Evolutionary conservation across 2,329 filamentous ascomycete species (phyloP), one percentile per base, ranked within the genome.

Genomic region (Aspergillus awamori): DNA sequence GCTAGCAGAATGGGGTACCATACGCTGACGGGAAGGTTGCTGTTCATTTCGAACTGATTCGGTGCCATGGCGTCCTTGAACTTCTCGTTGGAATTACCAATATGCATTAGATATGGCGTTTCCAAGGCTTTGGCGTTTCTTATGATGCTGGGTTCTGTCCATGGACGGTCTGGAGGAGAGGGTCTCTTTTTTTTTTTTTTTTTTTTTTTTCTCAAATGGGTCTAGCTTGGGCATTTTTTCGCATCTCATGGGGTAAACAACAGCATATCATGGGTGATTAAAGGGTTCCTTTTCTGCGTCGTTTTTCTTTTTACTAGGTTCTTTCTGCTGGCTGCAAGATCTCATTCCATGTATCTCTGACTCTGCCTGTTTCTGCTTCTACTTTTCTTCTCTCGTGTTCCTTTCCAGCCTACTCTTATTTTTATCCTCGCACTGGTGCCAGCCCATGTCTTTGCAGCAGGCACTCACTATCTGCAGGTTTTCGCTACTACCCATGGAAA

Each of bases 1-100:
- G 66, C 82, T 95, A 60, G 86, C 88, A 45, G 90, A 92, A 74
- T 95, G 91, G 90, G 90, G 90, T 54, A 88, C 93, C 57, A 97
- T 97, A 71, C 88, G 92, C 61, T 85, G 67, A 61, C 43, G 13
- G 49, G n/a, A 20, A 59, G 45, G 47, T 53, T 56, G 28, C 5
- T 6, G 4, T 41, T 53, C 52, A 22, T 45, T 45, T 45, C 43
- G 33, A 5, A 30, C 57, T 58, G 24, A 59, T 59, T 69, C 64
- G 59, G 58, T 59, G 60, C 59, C 49, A 51, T 49, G 49, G 58
- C 49, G 55, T 33, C 54, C 43, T 62, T 63, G 17, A 58, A 53
- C 58, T 59, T 47, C 61, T 59, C 38, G 61, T 62, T 52, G 62
- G 62, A 53, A 60, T 63, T 62, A 62, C 58, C 67, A 59, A 69